Conservation (phyloP, 495 filamentous ascomycete genomes). For the Penicillium arizonense region DNA sequence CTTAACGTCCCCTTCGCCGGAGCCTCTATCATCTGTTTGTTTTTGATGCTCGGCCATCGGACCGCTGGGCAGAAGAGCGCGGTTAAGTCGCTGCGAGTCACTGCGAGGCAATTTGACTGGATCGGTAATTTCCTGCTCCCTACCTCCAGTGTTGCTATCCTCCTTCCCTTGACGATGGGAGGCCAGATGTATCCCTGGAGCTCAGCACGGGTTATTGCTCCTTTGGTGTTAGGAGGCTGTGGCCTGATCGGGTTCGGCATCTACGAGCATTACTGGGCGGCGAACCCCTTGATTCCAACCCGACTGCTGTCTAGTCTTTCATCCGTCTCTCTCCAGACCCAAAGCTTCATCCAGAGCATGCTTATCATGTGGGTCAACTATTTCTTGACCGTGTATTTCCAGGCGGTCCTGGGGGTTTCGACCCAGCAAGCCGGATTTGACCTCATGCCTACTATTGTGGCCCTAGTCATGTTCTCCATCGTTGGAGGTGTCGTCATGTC, state of each 20-base stretch:
- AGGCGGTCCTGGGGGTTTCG: conserved; percentile 32
- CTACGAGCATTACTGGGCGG: neutral
- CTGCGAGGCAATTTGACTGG: neutral
- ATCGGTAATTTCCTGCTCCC: neutral
- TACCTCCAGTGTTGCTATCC: neutral
- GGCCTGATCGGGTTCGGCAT: neutral
- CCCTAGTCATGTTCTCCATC: neutral
- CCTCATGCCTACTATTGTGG: conserved; percentile 1
- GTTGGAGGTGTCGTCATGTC: neutral
- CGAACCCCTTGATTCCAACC: neutral
- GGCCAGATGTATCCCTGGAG: neutral
- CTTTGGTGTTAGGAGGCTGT: neutral
- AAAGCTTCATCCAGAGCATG: conserved; percentile 4
- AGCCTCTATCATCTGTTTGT: neutral
- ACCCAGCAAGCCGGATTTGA: conserved; percentile 10
- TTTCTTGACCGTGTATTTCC: conserved; percentile 52
- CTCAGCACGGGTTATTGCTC: neutral
- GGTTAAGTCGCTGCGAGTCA: neutral
- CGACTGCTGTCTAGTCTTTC: neutral
- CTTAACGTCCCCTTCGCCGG: neutral
- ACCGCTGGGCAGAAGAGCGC: neutral
- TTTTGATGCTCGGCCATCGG: neutral
- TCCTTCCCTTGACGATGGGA: neutral
- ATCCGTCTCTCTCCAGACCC: neutral
- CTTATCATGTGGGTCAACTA: conserved; percentile 38